Conservation (phyloP, 441 rosid species). For the Euphorbia celastroides region DNA sequence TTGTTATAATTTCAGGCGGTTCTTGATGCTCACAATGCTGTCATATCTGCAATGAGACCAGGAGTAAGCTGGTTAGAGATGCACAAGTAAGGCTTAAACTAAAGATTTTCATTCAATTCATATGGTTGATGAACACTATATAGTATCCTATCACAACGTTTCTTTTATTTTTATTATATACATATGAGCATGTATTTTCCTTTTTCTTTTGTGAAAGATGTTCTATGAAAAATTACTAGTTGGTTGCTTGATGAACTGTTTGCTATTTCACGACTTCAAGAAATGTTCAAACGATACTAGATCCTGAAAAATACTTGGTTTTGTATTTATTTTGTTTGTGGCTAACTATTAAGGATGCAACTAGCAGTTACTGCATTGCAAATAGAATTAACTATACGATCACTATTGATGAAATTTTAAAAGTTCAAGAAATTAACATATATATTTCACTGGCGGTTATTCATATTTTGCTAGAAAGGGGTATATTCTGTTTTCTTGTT, state of each 20-base stretch:
- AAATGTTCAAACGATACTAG: too few relatives aligned
- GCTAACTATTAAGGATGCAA: too few relatives aligned
- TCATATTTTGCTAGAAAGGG: neutral
- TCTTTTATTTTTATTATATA: neutral
- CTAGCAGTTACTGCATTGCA: too few relatives aligned
- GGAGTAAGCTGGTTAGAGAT: slow-evolving; percentile 90
- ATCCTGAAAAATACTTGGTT: too few relatives aligned
- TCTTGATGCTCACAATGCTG: slow-evolving; percentile 82
- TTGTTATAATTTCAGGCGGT: slow-evolving; percentile 55
- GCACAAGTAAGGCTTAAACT: slow-evolving; percentile 69
- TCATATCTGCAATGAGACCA: slow-evolving; percentile 78
- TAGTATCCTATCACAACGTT: neutral
- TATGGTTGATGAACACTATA: neutral
- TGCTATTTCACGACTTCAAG: too few relatives aligned
- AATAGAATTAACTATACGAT: too few relatives aligned
- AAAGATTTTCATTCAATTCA: neutral
- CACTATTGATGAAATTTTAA: neutral
- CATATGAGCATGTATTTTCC: neutral
- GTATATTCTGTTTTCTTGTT: neutral
- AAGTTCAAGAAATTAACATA: neutral
- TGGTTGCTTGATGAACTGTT: too few relatives aligned
- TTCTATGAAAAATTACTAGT: too few relatives aligned
- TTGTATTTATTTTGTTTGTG: too few relatives aligned
- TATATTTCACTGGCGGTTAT: neutral
- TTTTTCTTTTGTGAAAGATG: neutral